phyloP scores from a whole-genome alignment of 2,329 filamentous ascomycete species.

The Diaporthe humulicola region DNA sequence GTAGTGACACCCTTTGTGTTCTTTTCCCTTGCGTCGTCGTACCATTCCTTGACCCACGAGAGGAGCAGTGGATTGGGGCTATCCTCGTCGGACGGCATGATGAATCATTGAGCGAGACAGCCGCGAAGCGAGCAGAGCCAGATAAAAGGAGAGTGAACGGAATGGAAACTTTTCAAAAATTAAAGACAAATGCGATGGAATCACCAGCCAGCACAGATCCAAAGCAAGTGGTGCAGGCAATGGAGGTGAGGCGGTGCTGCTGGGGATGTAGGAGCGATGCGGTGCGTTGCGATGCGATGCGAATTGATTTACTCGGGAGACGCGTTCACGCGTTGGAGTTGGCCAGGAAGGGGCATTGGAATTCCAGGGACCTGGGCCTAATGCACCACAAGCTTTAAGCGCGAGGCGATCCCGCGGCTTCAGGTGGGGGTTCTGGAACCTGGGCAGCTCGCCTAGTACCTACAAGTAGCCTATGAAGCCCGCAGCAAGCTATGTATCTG shows the following conservation, averaged over 20 bases:
- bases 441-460: neutral
- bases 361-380: constrained; percentile 21
- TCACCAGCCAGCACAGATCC: neutral
- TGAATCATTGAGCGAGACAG: neutral
- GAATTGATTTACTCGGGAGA: constrained; percentile 7
- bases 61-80: constrained; percentile 80
- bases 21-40: constrained; percentile 75
- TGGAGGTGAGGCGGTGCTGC: neutral
- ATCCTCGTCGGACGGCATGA: constrained; percentile 47
- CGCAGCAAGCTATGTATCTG: neutral
- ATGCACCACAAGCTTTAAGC: constrained; percentile 24
- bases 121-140: neutral
- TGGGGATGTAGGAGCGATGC: constrained; percentile 21
- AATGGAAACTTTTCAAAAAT: neutral
- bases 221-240: neutral
- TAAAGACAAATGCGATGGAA: neutral
- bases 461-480: neutral
- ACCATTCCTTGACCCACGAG: constrained; percentile 82
- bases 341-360: neutral
- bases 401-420: constrained; percentile 6
- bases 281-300: constrained; percentile 3
- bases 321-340: constrained; percentile 14
- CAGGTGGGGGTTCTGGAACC: constrained; percentile 10
- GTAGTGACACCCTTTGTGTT: constrained; percentile 79
- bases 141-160: neutral